phyloP scores from a whole-genome alignment of 352 stramenopile species.

The Phytophthora quininea region DNA sequence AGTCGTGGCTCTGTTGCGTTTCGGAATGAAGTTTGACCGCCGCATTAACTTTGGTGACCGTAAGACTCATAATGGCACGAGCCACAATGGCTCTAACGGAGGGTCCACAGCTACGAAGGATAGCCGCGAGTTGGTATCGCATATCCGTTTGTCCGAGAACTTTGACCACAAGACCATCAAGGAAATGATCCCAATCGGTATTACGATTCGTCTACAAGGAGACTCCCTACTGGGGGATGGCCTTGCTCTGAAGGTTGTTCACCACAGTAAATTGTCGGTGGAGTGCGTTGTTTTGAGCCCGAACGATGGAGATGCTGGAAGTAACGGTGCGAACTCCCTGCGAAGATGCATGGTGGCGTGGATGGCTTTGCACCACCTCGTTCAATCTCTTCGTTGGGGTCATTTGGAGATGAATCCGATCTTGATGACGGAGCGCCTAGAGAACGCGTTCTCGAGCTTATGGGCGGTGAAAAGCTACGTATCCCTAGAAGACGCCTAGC shows the following conservation, averaged over 20 bases:
- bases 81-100: conserved; percentile 13
- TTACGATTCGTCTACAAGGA: conserved; percentile 79
- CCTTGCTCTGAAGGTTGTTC: conserved; percentile 78
- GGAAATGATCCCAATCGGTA: conserved; percentile 87
- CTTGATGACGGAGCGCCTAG: conserved; percentile 32
- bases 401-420: conserved; percentile 46
- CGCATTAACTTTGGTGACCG: conserved; percentile 79
- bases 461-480: conserved; percentile 83
- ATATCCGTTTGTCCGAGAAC: conserved; percentile 88
- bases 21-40: conserved; percentile 89
- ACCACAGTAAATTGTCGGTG: conserved; percentile 85
- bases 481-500: conserved; percentile 80
- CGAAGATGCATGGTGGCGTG: conserved; percentile 14
- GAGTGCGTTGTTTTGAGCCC: conserved; percentile 80
- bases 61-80: conserved; percentile 42
- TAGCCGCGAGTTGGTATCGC: conserved; percentile 61
- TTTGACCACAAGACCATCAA: conserved; percentile 92
- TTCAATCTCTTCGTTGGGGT: conserved; percentile 43
- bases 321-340: not conserved
- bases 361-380: conserved; percentile 36
- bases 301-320: conserved; percentile 35
- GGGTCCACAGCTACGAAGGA: conserved; percentile 27
- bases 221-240: conserved; percentile 81
- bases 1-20: conserved; percentile 85
- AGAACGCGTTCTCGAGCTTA: conserved; percentile 75